A percentile compares a stretch with the other conserved stretches of the same genome.
Evolutionary conservation across 306 rosid species (phyloP).

Genomic region (Senna tora): DNA sequence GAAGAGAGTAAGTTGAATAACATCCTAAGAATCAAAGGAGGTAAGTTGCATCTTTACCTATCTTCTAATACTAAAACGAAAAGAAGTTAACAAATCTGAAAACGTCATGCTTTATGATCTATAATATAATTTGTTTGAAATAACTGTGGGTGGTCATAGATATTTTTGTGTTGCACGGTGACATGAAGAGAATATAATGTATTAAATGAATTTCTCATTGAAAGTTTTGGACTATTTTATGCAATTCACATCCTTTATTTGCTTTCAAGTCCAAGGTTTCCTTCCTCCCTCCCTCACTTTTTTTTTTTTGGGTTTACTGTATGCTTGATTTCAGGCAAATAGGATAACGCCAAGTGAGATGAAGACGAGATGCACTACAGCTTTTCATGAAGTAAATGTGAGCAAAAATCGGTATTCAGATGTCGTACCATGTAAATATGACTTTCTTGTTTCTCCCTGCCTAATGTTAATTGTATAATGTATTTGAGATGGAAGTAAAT

Average conservation of each 20-base stretch:
- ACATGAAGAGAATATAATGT: not conserved
- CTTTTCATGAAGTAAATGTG: constrained; percentile 65
- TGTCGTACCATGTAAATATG: constrained; percentile 74
- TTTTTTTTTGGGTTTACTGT: not conserved
- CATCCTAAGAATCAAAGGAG: too few species aligned
- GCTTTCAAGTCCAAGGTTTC: not conserved
- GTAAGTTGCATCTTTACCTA: not conserved
- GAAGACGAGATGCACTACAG: constrained; percentile 65
- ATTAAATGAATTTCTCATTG: not conserved
- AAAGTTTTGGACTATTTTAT: not conserved
- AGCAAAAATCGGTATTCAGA: constrained; percentile 76
- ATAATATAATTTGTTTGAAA: not conserved
- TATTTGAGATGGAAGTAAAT: not conserved
- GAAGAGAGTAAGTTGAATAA: too few species aligned
- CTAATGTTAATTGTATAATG: constrained; percentile 4
- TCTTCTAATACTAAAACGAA: not conserved
- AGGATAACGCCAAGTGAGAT: constrained; percentile 67
- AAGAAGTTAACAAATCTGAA: not conserved
- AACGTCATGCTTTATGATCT: not conserved
- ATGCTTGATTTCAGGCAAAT: constrained; percentile 52
- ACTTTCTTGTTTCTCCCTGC: constrained; percentile 3
- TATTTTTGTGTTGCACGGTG: not conserved
- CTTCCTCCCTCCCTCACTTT: not conserved
- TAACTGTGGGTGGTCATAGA: not conserved
- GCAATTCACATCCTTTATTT: not conserved